Evolutionary conservation across 2,329 filamentous ascomycete genomes (phyloP).

Genomic region (Trichoderma sp.): DNA sequence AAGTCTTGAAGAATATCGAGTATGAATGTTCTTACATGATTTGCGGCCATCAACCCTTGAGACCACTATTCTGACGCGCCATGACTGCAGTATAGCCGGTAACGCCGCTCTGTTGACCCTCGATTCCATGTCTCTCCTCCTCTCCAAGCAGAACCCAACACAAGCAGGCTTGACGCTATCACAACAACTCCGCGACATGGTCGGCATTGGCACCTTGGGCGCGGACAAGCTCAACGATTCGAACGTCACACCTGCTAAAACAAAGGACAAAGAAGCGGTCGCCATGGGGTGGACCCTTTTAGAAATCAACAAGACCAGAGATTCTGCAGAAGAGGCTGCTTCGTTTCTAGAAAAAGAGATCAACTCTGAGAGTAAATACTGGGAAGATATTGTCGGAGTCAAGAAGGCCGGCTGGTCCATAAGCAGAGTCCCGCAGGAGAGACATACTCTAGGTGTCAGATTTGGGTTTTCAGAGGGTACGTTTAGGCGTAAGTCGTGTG

Average conservation of each 20-base stretch:
- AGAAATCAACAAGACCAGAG: conserved; percentile 72
- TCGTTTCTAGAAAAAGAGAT: conserved; percentile 75
- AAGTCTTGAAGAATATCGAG: conserved; percentile 62
- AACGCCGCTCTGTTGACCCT: conserved; percentile 69
- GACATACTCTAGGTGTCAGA: conserved; percentile 76
- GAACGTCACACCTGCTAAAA: conserved; percentile 56
- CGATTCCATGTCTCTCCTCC: conserved; percentile 79
- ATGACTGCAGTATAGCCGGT: conserved; percentile 37
- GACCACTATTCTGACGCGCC: not conserved
- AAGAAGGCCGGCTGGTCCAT: conserved; percentile 86
- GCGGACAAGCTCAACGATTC: conserved; percentile 65
- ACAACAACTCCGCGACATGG: conserved; percentile 65
- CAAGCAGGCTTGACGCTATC: conserved; percentile 72
- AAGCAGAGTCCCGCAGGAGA: conserved; percentile 72
- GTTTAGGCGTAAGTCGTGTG: conserved; percentile 22
- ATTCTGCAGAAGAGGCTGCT: conserved; percentile 72
- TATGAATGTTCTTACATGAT: conserved; percentile 35
- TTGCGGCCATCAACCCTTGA: conserved; percentile 5
- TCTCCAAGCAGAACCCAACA: conserved; percentile 77
- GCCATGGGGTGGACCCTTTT: conserved; percentile 75
- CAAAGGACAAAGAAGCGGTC: conserved; percentile 58
- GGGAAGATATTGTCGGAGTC: conserved; percentile 80
- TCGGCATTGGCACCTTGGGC: conserved; percentile 74
- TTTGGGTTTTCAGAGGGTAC: conserved; percentile 83
- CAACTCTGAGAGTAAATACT: conserved; percentile 79